These are phyloP conservation scores for Aspergillus fumigatiaffinis DNA, from an alignment of 2,329 filamentous ascomycete genomes.

Conservation along the genomic window DNA sequence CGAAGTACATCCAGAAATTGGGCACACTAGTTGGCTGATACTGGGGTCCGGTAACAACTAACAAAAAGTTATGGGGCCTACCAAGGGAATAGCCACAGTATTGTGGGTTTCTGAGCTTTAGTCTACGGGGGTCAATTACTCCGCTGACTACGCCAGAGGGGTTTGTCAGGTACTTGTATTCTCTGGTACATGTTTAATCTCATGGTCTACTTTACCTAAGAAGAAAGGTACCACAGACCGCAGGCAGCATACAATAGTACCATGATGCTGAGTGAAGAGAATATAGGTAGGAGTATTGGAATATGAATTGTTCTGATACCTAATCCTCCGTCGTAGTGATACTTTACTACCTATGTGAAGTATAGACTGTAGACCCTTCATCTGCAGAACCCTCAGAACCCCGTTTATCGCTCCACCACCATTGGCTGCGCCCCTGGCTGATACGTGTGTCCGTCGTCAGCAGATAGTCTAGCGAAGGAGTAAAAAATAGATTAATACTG, in stretches of 20 bases:
- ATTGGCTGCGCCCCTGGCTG: background rate
- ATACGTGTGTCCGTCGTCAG: background rate
- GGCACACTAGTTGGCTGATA: background rate
- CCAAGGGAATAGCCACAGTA: background rate
- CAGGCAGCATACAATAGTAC: background rate
- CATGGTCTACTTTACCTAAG: no score
- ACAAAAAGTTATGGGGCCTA: background rate
- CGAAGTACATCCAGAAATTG: background rate
- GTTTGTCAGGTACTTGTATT: background rate
- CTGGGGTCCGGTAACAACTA: background rate
- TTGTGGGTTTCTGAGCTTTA: background rate
- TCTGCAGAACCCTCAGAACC: background rate
- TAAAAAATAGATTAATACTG: background rate
- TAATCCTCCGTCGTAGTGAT: background rate
- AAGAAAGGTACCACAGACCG: background rate
- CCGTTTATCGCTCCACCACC: background rate
- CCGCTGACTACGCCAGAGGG: background rate
- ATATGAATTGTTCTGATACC: background rate
- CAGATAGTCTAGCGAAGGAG: background rate
- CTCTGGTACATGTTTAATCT: no score
- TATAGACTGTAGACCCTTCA: background rate
- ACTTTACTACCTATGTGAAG: background rate
- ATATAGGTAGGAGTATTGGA: background rate
- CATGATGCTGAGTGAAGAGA: background rate
- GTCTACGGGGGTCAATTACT: background rate